A percentile compares a stretch with the other conserved stretches of the same genome.
These are phyloP conservation scores for Delitschia confertaspora DNA, from an alignment of 495 filamentous ascomycete species.

Conservation along the genomic window DNA sequence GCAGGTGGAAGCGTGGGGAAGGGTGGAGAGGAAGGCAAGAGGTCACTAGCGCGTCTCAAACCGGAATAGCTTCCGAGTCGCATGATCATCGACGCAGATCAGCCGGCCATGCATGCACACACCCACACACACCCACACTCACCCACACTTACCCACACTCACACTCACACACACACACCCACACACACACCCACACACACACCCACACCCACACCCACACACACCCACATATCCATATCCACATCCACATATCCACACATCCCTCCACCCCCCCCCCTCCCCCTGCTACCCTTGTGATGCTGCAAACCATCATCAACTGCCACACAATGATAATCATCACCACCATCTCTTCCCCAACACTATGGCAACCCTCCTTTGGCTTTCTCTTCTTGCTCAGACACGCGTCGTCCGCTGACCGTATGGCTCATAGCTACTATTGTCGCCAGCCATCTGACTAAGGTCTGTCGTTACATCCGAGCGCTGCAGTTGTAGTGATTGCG, in stretches of 20 bases:
- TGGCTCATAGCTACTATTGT: slow-evolving; percentile 23
- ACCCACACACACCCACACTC: slow-evolving; percentile 10
- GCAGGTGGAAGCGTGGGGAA: neutral
- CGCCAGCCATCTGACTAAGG: slow-evolving; percentile 14
- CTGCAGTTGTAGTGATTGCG: slow-evolving; percentile 27
- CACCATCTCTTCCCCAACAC: too few species aligned
- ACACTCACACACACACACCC: too few species aligned
- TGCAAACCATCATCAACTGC: too few species aligned
- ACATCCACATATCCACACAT: too few species aligned
- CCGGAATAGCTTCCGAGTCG: slow-evolving; percentile 4
- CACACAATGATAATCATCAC: slow-evolving; percentile 11
- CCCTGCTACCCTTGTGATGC: too few species aligned
- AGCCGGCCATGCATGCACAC: slow-evolving; percentile 3
- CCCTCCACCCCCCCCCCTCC: too few species aligned
- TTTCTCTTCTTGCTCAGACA: slow-evolving; percentile 9
- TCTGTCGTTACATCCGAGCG: slow-evolving; percentile 22
- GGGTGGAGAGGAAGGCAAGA: slow-evolving; percentile 1
- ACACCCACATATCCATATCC: too few species aligned
- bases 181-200: too few species aligned
- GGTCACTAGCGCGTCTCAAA: slow-evolving; percentile 9
- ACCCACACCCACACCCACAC: too few species aligned
- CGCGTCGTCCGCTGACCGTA: slow-evolving; percentile 28
- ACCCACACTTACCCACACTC: too few species aligned
- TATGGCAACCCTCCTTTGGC: neutral
- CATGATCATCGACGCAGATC: slow-evolving; percentile 11